These are phyloP conservation scores for Takashimella tepidaria DNA, from an alignment of 1,284 basidiomycete genomes.

Conservation along the genomic window DNA sequence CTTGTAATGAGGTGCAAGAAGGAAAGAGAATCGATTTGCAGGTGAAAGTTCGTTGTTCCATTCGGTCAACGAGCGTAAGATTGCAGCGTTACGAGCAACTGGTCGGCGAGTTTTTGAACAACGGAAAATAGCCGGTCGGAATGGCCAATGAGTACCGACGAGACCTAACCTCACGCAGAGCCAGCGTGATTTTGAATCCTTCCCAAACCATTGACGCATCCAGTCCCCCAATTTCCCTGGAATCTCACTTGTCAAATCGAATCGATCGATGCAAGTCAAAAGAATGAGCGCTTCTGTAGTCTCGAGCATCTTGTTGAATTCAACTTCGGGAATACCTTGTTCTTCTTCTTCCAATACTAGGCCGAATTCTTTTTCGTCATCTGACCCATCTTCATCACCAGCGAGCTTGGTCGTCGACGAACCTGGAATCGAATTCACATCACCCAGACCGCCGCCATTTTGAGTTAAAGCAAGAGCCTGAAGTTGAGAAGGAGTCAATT, in stretches of 20 bases:
- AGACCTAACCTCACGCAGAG: conserved; percentile 11
- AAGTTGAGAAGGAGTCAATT: neutral
- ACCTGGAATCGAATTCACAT: no score
- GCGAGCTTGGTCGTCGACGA: neutral
- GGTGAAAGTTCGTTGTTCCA: conserved; percentile 6
- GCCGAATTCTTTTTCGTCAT: conserved; percentile 3
- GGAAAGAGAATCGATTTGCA: conserved; percentile 1
- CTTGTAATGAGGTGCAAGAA: conserved; percentile 6
- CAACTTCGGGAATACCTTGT: conserved; percentile 1
- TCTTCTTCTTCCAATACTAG: conserved; percentile 4
- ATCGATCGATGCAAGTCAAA: conserved; percentile 3
- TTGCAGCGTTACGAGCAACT: conserved; percentile 7
- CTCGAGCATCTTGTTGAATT: conserved; percentile 8
- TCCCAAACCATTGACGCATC: conserved; percentile 2
- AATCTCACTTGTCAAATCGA: conserved; percentile 4
- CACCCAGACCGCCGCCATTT: no score
- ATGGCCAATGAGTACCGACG: conserved; percentile 9
- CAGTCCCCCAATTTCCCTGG: conserved; percentile 1
- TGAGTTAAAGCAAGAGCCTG: neutral
- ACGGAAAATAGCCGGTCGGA: conserved; percentile 7
- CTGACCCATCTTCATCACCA: no score
- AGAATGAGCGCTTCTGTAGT: conserved; percentile 10
- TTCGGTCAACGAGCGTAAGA: conserved; percentile 6
- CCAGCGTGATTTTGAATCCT: neutral
- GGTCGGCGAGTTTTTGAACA: conserved; percentile 2